Base-by-base conservation (phyloP, 441 rosid species). In the Brassica hybrid region DNA sequence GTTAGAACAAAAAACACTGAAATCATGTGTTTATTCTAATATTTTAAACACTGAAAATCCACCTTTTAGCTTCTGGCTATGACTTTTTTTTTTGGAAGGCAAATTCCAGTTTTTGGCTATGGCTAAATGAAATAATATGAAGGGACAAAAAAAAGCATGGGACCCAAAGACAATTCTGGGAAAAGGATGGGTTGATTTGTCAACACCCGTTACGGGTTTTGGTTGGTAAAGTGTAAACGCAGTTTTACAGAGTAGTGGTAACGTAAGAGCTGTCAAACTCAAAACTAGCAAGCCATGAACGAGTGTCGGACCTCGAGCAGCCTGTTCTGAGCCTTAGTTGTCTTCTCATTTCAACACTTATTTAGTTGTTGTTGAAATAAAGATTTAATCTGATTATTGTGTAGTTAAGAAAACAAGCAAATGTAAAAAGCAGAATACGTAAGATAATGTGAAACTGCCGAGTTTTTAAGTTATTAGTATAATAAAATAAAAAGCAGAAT, bases 281-380 rank as follows among this genome's bases (percentile, higher is more conserved):
- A 38, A 16, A 60, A 48, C 68, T 17, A 65, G 0, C 62, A 58
- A 19, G 14, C n/a, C n/a, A n/a, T n/a, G n/a, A n/a, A n/a, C n/a
- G n/a, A n/a, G n/a, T n/a, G n/a, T n/a, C n/a, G n/a, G 41, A 36
- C 2, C 77, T 73, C 74, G 73, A 73, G 65, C 75, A 63, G 80
- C 75, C 75, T 69, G 25, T 54, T 36, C 64, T 48, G 38, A 23
- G 72, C 6, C 66, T 57, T 67, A 65, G 71, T 45, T 45, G 74
- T 70, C 67, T 56, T 65, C 66, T 71, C 67, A 30, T 57, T 65
- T 45, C 65, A 65, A 27, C 43, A 21, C 57, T 62, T 48, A 16
- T 25, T 43, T 43, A 43, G 1, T 23, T 67, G 6, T 17, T 2
- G 66, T 61, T 5, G 50, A 43, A 43, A 43, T 43, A 43, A 12